Evolutionary conservation across 257 asterid species (phyloP).

Genomic region (Penstemon davidsonii): DNA sequence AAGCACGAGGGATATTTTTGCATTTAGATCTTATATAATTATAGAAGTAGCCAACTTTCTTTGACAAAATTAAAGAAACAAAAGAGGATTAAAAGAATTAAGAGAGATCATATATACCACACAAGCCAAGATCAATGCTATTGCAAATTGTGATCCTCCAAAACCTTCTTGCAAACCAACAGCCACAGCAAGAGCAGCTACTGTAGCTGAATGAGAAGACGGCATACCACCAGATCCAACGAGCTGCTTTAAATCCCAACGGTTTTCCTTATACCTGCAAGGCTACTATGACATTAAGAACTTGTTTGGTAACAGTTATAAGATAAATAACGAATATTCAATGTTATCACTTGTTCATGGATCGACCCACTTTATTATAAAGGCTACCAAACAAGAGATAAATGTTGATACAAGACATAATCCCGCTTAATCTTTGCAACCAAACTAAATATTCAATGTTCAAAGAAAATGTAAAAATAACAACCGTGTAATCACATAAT

Average conservation of each 20-base stretch:
- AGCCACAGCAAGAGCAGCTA: conserved; percentile 80
- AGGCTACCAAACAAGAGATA: too few species aligned
- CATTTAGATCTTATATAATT: too few species aligned
- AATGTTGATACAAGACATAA: too few species aligned
- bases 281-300: conserved; percentile 34
- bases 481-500: not conserved
- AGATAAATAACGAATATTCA: not conserved
- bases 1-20: too few species aligned
- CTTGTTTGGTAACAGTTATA: not conserved
- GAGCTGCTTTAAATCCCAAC: conserved; percentile 80
- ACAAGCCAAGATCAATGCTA: conserved; percentile 67
- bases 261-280: conserved; percentile 86
- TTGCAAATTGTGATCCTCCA: conserved; percentile 75
- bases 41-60: not conserved
- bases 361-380: too few species aligned
- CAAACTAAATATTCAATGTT: too few species aligned
- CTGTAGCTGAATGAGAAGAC: conserved; percentile 95
- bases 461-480: not conserved
- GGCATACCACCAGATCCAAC: conserved; percentile 99
- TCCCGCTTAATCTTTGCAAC: too few species aligned
- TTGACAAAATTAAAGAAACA: conserved; percentile 5
- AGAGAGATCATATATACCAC: conserved; percentile 59
- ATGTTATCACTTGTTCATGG: too few species aligned
- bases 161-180: conserved; percentile 87
- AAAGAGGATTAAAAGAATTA: not conserved